These are phyloP conservation scores for Diphasiastrum complanatum DNA, from an alignment of 83 land plant genomes.

Conservation along the genomic window DNA sequence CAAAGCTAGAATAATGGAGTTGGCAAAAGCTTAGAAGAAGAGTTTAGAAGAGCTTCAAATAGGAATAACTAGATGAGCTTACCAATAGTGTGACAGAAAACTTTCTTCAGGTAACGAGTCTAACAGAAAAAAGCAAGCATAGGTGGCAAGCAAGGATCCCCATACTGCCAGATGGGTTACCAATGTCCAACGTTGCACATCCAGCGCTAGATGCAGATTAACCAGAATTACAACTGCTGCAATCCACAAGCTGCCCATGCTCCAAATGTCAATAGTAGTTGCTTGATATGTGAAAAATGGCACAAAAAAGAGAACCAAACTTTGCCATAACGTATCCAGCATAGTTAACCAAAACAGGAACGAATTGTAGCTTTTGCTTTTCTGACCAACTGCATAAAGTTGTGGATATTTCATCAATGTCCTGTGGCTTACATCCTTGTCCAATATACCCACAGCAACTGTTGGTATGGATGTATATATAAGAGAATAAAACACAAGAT, in stretches of 20 bases:
- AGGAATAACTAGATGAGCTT: too few relatives aligned
- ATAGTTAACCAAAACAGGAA: too few relatives aligned
- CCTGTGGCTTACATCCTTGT: slow-evolving; percentile 8
- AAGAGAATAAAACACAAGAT: slow-evolving; percentile 1
- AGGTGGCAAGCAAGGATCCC: slow-evolving; percentile 4
- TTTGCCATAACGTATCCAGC: too few relatives aligned
- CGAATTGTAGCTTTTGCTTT: slow-evolving; percentile 2
- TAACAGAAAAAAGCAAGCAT: neutral
- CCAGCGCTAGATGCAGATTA: slow-evolving; percentile 1
- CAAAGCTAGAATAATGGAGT: too few relatives aligned
- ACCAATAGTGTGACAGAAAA: neutral
- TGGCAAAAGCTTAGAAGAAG: too few relatives aligned
- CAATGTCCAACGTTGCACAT: slow-evolving; percentile 5
- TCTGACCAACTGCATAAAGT: slow-evolving; percentile 1
- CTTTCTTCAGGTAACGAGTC: neutral
- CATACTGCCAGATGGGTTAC: slow-evolving; percentile 1
- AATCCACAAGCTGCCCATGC: neutral
- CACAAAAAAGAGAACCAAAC: too few relatives aligned
- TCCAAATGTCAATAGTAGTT: slow-evolving; percentile 1
- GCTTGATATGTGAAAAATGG: neutral
- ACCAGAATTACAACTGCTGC: neutral
- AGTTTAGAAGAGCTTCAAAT: too few relatives aligned
- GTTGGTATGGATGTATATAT: slow-evolving; percentile 3
- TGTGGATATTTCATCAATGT: neutral
- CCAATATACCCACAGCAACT: neutral